phyloP scores from a whole-genome alignment of 306 rosid genomes.

The Cucurbita maxima region DNA sequence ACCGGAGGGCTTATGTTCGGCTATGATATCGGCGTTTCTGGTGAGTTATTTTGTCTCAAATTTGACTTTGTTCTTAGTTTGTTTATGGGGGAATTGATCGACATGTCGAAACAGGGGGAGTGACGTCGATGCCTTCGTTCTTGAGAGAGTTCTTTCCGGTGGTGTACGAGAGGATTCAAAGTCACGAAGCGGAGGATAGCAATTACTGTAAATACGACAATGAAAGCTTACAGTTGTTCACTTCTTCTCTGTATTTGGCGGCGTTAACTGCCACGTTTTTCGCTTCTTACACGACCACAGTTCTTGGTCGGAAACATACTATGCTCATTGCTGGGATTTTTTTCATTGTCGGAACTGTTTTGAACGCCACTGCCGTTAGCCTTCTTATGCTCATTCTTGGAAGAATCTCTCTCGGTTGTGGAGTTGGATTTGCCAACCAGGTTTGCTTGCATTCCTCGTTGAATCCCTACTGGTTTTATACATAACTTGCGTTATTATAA shows the following conservation, averaged over 20 bases:
- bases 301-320: conserved; percentile 35
- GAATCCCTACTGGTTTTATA: too few relatives aligned
- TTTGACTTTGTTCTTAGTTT: too few relatives aligned
- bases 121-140: conserved; percentile 22
- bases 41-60: neutral
- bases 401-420: conserved; percentile 51
- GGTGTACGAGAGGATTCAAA: conserved; percentile 5
- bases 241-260: conserved; percentile 19
- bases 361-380: conserved; percentile 25
- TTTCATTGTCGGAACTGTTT: conserved; percentile 39
- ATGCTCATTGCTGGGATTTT: conserved; percentile 62
- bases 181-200: conserved; percentile 1
- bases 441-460: conserved; percentile 7
- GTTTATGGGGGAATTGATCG: neutral
- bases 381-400: conserved; percentile 44
- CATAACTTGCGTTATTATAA: too few relatives aligned
- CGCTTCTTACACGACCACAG: conserved; percentile 19
- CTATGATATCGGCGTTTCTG: conserved; percentile 48
- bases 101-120: conserved; percentile 12
- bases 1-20: conserved; percentile 61
- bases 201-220: conserved; percentile 24
- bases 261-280: conserved; percentile 14
- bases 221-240: conserved; percentile 14
- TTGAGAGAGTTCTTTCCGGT: conserved; percentile 14
- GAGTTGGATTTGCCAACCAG: conserved; percentile 92